Conservation (phyloP, 129 eudicot species). For the Lonicera japonica region DNA sequence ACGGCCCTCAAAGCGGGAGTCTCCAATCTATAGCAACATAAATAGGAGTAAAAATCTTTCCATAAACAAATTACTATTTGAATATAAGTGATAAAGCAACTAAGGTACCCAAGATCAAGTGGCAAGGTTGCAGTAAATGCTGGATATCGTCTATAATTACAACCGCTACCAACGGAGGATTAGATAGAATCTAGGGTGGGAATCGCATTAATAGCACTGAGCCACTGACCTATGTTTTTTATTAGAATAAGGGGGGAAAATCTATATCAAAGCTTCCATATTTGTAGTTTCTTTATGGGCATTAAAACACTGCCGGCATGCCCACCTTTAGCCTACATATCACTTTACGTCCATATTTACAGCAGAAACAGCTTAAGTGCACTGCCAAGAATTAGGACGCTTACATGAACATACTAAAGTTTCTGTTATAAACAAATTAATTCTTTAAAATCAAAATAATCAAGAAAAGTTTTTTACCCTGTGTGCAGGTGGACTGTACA, state of each 20-base stretch:
- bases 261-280: too few species aligned
- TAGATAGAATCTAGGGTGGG: not conserved
- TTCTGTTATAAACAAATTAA: too few species aligned
- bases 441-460: too few species aligned
- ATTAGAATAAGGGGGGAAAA: not conserved
- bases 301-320: conserved; percentile 12
- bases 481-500: too few species aligned
- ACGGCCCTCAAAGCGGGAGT: conserved; percentile 72
- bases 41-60: not conserved
- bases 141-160: too few species aligned
- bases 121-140: not conserved
- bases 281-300: not conserved
- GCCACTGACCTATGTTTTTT: too few species aligned
- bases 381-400: conserved; percentile 32
- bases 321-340: conserved; percentile 46
- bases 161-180: not conserved
- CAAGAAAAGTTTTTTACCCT: too few species aligned
- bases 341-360: conserved; percentile 40
- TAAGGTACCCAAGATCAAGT: not conserved
- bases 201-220: not conserved
- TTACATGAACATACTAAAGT: not conserved
- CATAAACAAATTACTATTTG: not conserved
- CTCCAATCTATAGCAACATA: conserved; percentile 49
- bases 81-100: not conserved
- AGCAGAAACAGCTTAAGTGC: conserved; percentile 27